A percentile compares a stretch with the other conserved stretches of the same genome.
Evolutionary conservation across 139 green algal species (phyloP).

Genomic region (Chlorella ohadii): DNA sequence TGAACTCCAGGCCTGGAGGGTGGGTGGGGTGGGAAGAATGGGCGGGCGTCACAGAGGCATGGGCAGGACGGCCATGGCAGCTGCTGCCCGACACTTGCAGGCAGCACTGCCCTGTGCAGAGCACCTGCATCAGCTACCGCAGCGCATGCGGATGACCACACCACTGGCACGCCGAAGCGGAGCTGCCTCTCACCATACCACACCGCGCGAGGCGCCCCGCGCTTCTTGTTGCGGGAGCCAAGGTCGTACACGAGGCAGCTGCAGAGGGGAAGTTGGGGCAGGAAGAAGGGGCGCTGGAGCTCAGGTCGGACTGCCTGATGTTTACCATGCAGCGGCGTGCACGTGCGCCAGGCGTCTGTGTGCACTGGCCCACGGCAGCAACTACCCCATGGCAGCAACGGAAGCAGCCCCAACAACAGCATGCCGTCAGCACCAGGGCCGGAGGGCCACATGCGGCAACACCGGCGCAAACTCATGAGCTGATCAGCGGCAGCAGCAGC

Average conservation of each 20-base stretch:
- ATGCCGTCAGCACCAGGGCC: background rate
- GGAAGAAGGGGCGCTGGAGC: too few relatives aligned
- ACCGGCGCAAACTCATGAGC: too few relatives aligned
- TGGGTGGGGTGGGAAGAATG: too few relatives aligned
- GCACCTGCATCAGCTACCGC: too few relatives aligned
- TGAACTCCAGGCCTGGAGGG: conserved; percentile 61
- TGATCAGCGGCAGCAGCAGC: background rate
- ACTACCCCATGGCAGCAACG: background rate
- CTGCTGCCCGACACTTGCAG: too few relatives aligned
- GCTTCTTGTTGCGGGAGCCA: conserved; percentile 60
- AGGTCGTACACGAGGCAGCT: conserved; percentile 72
- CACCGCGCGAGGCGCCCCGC: conserved; percentile 64
- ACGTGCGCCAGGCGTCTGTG: background rate
- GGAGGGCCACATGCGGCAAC: too few relatives aligned
- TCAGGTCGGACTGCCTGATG: too few relatives aligned
- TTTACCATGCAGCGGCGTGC: background rate
- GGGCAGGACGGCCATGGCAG: too few relatives aligned
- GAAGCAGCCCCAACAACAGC: background rate
- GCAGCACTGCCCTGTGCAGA: too few relatives aligned
- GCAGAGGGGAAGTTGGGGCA: background rate
- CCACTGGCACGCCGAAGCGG: too few relatives aligned
- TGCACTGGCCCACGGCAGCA: background rate
- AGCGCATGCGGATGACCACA: too few relatives aligned
- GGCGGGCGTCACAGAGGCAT: too few relatives aligned
- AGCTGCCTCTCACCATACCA: conserved; percentile 44